Evolutionary conservation across 106 monocot genomes (phyloP).

Genomic region (Allium fistulosum): DNA sequence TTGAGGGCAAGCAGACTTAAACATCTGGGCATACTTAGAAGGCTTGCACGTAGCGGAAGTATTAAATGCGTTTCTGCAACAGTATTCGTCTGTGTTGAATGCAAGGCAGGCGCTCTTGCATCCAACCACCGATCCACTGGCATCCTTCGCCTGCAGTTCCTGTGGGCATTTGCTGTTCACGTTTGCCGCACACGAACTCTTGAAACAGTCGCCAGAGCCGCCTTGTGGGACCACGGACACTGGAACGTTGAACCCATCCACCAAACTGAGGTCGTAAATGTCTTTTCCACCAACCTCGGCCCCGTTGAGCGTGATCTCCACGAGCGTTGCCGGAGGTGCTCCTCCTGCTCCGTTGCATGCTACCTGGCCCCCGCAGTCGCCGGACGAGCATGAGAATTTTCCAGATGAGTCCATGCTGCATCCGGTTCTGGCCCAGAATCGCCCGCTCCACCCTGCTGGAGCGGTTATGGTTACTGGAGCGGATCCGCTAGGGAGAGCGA

Average conservation of each 20-base stretch:
- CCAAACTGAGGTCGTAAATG: slow-evolving; percentile 16
- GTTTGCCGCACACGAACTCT: background rate
- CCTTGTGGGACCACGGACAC: background rate
- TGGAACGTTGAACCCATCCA: slow-evolving; percentile 19
- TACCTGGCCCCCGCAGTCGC: slow-evolving; percentile 40
- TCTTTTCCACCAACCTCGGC: background rate
- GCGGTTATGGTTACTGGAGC: slow-evolving; percentile 14
- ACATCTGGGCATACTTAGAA: background rate
- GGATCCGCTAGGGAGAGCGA: slow-evolving; percentile 17
- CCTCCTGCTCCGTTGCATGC: background rate
- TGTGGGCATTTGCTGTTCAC: background rate
- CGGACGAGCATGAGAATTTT: slow-evolving; percentile 44
- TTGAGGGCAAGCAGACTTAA: background rate
- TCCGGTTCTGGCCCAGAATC: slow-evolving; percentile 52
- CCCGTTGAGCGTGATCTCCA: slow-evolving; percentile 9
- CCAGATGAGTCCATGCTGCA: slow-evolving; percentile 48
- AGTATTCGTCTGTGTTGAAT: slow-evolving; percentile 11
- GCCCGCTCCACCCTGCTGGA: slow-evolving; percentile 39
- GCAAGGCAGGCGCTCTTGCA: slow-evolving; percentile 18
- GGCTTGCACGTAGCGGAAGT: slow-evolving; percentile 3
- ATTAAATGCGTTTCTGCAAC: slow-evolving; percentile 1
- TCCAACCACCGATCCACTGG: background rate
- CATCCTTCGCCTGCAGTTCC: slow-evolving; percentile 1
- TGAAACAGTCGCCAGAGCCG: slow-evolving; percentile 1
- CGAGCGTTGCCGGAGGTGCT: background rate